Percentiles rank a stretch among this genome's conserved stretches.
phyloP scores from a whole-genome alignment of 768 basidiomycete genomes.

The Favolaschia claudopus region DNA sequence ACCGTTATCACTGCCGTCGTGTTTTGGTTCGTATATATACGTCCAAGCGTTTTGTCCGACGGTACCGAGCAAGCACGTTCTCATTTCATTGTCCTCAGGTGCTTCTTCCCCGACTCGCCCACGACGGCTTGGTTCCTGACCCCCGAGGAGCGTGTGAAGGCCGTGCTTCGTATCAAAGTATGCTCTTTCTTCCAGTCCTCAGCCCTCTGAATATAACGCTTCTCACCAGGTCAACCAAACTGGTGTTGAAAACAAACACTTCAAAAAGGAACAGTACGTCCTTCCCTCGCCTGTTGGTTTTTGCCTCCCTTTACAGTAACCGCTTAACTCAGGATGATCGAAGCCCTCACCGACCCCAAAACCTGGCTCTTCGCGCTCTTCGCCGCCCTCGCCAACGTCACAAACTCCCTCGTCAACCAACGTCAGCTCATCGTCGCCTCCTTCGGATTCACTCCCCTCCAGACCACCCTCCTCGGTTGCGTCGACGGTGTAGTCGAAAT shows the following conservation, averaged over 20 bases:
- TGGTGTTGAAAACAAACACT: constrained; percentile 82
- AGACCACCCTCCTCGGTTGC: constrained; percentile 75
- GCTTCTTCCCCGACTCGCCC: constrained; percentile 78
- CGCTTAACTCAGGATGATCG: constrained; percentile 60
- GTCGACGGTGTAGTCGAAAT: constrained; percentile 57
- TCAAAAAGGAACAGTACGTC: constrained; percentile 80
- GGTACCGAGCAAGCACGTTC: not conserved
- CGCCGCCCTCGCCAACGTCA: constrained; percentile 64
- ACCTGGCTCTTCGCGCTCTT: constrained; percentile 82
- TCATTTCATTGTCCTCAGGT: constrained; percentile 40
- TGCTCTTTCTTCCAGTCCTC: not conserved
- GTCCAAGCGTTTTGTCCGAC: too few species aligned
- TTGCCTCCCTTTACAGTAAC: not conserved
- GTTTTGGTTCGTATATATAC: constrained; percentile 58
- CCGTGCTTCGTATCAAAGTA: constrained; percentile 68
- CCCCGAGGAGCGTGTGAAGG: constrained; percentile 63
- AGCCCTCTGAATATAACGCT: not conserved
- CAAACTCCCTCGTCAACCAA: constrained; percentile 72
- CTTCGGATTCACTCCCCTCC: constrained; percentile 68
- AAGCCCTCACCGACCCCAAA: constrained; percentile 73
- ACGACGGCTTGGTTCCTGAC: constrained; percentile 81
- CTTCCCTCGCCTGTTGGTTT: not conserved
- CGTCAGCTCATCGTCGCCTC: constrained; percentile 67
- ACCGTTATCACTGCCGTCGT: constrained; percentile 59
- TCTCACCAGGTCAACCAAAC: constrained; percentile 67